Conservation (phyloP, 768 basidiomycete species). For the Auricularia heimuer region DNA sequence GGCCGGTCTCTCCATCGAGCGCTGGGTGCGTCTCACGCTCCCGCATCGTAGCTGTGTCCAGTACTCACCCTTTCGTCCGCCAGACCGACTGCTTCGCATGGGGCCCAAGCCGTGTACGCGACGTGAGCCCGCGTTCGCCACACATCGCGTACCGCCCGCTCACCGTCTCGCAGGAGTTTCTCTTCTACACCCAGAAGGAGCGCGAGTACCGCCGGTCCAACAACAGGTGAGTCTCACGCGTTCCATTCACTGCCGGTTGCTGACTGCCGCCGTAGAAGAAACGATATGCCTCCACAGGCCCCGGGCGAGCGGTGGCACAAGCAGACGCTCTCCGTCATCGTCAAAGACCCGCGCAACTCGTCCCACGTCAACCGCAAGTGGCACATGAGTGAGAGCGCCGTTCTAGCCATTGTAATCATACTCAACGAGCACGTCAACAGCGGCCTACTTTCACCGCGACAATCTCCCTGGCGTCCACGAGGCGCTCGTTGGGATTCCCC, state of each 20-base stretch:
- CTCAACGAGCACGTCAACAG: not conserved
- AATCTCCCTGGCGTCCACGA: not conserved
- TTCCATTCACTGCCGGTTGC: not conserved
- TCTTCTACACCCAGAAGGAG: slow-evolving; percentile 1
- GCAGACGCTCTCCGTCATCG: not conserved
- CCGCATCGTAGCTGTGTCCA: not conserved
- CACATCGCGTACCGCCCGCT: not conserved
- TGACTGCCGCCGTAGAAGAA: not conserved
- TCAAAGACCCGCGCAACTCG: not conserved
- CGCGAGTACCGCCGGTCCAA: not conserved
- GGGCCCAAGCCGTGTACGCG: not conserved
- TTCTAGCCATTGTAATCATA: not conserved
- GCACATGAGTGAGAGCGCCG: not conserved
- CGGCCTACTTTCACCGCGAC: not conserved
- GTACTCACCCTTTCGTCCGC: not conserved
- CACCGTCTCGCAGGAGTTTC: not conserved
- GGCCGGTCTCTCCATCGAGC: slow-evolving; percentile 26
- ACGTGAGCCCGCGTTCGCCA: not conserved
- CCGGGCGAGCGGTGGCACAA: slow-evolving; percentile 1
- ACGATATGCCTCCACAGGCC: not conserved
- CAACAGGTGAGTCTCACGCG: not conserved
- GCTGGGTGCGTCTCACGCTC: slow-evolving; percentile 10
- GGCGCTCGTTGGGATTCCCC: not conserved
- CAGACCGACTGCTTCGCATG: not conserved
- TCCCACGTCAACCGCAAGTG: not conserved